phyloP scores from a whole-genome alignment of 192 early-diverging fungal species.

The Endogone sp. region DNA sequence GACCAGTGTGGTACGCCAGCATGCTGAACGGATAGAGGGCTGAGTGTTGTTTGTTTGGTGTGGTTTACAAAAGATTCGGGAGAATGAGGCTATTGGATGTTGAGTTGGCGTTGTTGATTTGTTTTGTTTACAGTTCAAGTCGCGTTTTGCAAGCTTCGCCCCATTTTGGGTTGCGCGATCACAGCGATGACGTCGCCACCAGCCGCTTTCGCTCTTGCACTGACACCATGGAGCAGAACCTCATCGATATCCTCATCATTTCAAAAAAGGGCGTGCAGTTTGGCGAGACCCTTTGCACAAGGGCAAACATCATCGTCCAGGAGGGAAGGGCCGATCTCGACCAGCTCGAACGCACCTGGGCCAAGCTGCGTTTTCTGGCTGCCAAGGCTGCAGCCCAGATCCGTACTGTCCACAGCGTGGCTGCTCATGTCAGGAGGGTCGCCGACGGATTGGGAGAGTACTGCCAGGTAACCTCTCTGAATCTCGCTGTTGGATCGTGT shows the following conservation, averaged over 20 bases:
- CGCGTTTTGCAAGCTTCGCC: background rate
- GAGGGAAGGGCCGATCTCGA: slow-evolving; percentile 16
- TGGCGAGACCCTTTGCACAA: slow-evolving; percentile 21
- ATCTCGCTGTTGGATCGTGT: no score
- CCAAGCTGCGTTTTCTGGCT: slow-evolving; percentile 22
- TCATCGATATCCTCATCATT: slow-evolving; percentile 21
- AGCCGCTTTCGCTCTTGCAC: no score
- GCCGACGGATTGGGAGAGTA: slow-evolving; percentile 1
- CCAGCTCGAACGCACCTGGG: slow-evolving; percentile 24
- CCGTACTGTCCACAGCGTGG: slow-evolving; percentile 15
- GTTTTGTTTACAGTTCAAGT: background rate
- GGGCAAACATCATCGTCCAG: slow-evolving; percentile 18
- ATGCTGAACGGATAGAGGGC: background rate
- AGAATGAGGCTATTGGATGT: no score
- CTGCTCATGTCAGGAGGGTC: slow-evolving; percentile 12
- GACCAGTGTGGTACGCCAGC: background rate
- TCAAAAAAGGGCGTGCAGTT: slow-evolving; percentile 26
- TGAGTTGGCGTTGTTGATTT: background rate
- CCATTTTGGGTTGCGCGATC: background rate
- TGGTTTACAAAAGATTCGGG: no score
- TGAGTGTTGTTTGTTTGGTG: background rate
- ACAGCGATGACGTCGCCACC: no score
- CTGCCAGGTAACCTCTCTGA: slow-evolving; percentile 29
- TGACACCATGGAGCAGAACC: slow-evolving; percentile 28
- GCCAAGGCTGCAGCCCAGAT: slow-evolving; percentile 24